phyloP scores from a whole-genome alignment of 495 filamentous ascomycete genomes.

The Achaetomiella virescens region DNA sequence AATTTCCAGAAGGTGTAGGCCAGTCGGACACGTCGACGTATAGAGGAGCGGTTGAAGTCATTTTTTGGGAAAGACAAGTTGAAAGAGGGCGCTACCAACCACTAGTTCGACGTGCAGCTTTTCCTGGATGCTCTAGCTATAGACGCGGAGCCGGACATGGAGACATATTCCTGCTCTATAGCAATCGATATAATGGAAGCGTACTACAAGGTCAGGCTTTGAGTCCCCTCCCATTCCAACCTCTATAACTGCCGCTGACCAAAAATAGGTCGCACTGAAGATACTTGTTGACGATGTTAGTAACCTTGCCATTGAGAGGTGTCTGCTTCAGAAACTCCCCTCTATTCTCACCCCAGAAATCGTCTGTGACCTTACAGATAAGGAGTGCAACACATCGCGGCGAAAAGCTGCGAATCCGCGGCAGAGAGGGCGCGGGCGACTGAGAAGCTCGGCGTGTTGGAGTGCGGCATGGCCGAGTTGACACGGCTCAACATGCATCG shows the following conservation, averaged over 20 bases:
- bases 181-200: conserved; percentile 10
- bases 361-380: neutral
- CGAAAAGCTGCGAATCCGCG: neutral
- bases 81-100: neutral
- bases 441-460: conserved; percentile 1
- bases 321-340: conserved; percentile 2
- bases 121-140: neutral
- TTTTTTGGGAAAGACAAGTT: neutral
- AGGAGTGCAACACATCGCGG: neutral
- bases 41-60: neutral
- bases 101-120: neutral
- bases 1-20: conserved; percentile 6
- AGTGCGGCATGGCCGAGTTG: conserved; percentile 6
- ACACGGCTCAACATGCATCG: neutral
- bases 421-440: neutral
- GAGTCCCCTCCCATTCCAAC: neutral
- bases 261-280: conserved; percentile 4
- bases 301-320: conserved; percentile 4
- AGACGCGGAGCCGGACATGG: conserved; percentile 8
- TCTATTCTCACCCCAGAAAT: conserved; percentile 1
- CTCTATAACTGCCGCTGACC: no score
- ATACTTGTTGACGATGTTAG: conserved; percentile 4
- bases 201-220: conserved; percentile 8
- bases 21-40: neutral
- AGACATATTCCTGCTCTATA: conserved; percentile 8